Evolutionary conservation across 192 early-diverging fungal genomes (phyloP).

Genomic region (Podila clonocystis): DNA sequence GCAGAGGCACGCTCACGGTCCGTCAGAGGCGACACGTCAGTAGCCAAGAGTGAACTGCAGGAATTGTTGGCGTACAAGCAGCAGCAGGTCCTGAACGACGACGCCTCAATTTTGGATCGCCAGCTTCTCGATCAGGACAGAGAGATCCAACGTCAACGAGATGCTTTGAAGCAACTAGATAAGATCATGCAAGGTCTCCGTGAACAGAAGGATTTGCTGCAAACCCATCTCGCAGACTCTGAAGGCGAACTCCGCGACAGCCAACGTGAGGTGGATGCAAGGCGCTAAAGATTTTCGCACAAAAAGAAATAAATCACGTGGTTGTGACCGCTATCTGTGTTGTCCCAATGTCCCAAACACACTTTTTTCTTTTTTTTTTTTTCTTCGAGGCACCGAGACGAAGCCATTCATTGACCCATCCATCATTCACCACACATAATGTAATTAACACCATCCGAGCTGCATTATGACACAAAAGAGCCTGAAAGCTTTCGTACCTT

Average conservation of each 20-base stretch:
- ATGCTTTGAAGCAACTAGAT: conserved; percentile 55
- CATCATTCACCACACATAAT: too few species aligned
- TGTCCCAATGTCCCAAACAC: too few species aligned
- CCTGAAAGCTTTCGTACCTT: background rate
- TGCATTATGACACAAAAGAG: too few species aligned
- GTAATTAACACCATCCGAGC: too few species aligned
- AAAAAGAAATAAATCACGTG: too few species aligned
- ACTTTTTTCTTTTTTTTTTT: too few species aligned
- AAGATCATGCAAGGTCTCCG: conserved; percentile 60
- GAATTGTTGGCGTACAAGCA: conserved; percentile 65
- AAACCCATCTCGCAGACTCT: conserved; percentile 57
- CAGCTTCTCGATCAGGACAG: conserved; percentile 55
- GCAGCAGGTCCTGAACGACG: conserved; percentile 58
- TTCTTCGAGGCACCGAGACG: too few species aligned
- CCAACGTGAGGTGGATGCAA: conserved; percentile 1
- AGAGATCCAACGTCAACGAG: conserved; percentile 60
- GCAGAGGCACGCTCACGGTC: conserved; percentile 50
- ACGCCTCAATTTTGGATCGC: conserved; percentile 54
- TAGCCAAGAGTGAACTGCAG: conserved; percentile 54
- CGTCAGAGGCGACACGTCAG: conserved; percentile 30
- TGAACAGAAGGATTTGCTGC: conserved; percentile 55
- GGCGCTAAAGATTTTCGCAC: too few species aligned
- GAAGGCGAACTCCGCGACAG: conserved; percentile 58
- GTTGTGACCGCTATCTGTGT: too few species aligned
- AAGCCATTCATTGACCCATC: too few species aligned